Evolutionary conservation across 345 rosid genomes (phyloP), one percentile per base, ranked within the genome.

Genomic region (Adansonia digitata): DNA sequence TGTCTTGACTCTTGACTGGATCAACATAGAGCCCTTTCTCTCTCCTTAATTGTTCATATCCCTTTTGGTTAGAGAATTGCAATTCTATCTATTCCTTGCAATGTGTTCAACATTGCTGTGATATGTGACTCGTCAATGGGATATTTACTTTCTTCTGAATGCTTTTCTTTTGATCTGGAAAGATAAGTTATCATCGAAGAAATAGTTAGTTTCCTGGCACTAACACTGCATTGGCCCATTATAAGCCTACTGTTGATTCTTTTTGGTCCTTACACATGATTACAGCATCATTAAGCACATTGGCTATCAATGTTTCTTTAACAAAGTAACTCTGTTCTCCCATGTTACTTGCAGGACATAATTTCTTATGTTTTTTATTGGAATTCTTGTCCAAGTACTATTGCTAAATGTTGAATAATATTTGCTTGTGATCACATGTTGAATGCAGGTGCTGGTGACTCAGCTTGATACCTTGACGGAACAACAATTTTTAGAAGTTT

Each of bases 401-500:
- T 46, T 18, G 17, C 29, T 35, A 69, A 69, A 49, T 18, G 5
- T 10, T 7, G n/a, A 69, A 34, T 46, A 20, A 42, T 70, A 10
- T 2, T 9, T 55, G 5, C 5, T 34, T 15, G 24, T 61, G 29
- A 53, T 4, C 40, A 64, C 39, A 29, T 48, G 48, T 70, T 68
- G 71, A n/a, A 72, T 77, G 45, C 87, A 94, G 98, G 92, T 92
- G 73, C 87, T 94, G 3, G 57, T 77, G 79, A 88, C 97, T 46
- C 92, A 90, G 77, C 85, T 94, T 43, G 87, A 91, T 40, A 86
- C 88, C 53, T 68, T 95, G 84, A 80, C 91, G 24, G 97, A 93
- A 2, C 85, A 82, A 46, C 98, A 95, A 62, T 14, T 77, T 27
- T 10, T 83, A 59, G 86, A 86, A 55, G 88, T 88, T 34, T 61